A percentile compares a stretch with the other conserved stretches of the same genome.
Conservation (phyloP, 306 rosid genomes). For the Cicer arietinum region DNA sequence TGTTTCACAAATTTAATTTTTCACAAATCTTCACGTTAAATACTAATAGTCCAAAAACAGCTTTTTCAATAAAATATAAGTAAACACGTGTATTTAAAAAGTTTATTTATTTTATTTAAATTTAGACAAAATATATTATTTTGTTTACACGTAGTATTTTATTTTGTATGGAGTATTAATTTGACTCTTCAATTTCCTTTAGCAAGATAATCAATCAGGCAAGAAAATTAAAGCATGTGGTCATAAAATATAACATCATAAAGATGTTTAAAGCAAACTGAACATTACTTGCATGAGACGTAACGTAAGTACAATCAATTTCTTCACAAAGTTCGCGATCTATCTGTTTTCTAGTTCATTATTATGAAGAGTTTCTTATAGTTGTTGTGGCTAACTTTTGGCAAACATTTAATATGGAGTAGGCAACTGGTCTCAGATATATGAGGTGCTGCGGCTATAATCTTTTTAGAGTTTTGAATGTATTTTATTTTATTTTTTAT, state of each 20-base stretch:
- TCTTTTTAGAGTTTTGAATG: too few relatives aligned
- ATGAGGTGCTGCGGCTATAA: too few relatives aligned
- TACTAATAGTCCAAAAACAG: neutral
- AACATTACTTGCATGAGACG: constrained; percentile 26
- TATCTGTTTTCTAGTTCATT: neutral
- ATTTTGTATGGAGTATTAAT: neutral
- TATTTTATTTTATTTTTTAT: too few relatives aligned
- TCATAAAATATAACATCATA: neutral
- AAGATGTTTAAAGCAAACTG: constrained; percentile 8
- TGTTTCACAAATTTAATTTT: constrained; percentile 4
- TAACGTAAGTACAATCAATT: neutral
- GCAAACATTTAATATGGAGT: neutral
- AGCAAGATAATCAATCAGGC: neutral
- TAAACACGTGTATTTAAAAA: too few relatives aligned
- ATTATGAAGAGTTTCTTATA: neutral
- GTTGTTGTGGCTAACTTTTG: neutral
- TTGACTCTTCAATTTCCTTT: constrained; percentile 1
- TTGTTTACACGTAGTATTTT: too few relatives aligned
- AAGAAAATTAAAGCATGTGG: constrained; percentile 11
- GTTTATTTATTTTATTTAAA: too few relatives aligned
- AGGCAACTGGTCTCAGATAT: too few relatives aligned
- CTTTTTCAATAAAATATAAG: too few relatives aligned
- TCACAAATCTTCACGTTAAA: neutral
- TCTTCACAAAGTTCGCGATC: neutral
- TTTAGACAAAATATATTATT: too few relatives aligned